Base-by-base conservation (phyloP, 106 monocot genomes). In the Alisma plantagoaquatica region DNA sequence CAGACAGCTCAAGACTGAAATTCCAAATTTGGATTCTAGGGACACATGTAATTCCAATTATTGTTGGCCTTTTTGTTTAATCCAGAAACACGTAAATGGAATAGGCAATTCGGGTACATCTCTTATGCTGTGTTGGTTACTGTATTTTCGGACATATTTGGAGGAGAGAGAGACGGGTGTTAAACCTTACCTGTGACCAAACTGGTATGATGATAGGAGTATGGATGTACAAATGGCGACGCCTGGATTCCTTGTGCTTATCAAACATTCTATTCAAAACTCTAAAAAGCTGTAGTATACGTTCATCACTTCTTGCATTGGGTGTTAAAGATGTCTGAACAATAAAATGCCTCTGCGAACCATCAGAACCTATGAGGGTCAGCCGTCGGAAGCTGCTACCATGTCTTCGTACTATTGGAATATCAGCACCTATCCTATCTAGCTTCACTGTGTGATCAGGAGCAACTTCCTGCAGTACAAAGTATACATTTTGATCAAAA, bases 201-300 rank as follows among this genome's bases (percentile, higher is more conserved):
- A 98, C 98, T 46, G 98, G 98, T 68, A 98, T 90, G 10, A 98
- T 98, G 53, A 98, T 98, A 47, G 98, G 98, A 16, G 98, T 98
- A 44, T 98, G 74, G 47, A 90, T 98, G 38, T 67, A 63, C 28
- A 98, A 59, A 64, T 98, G 75, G 12, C 98, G 84, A 4, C 79
- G 78, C 52, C 98, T 73, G 26, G 98, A 90, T 72, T 98, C 98
- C 59, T 98, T 98, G 53, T 98, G 85, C 43, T 90, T 98, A 57
- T 98, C 98, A 61, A 98, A 98, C 85, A 98, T 79, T 63, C 62
- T 90, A 56, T 98, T 98, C 44, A 98, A 58, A 15, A 98, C 82
- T 28, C 98, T 74, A 27, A 98, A 98, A 7, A 98, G 73, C 54
- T 98, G 98, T 11, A 98, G 85, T 52, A 98, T 82, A 7, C 98